A percentile compares a stretch with the other conserved stretches of the same genome.
Evolutionary conservation across 345 rosid genomes (phyloP).

Genomic region (Salix dunnii): DNA sequence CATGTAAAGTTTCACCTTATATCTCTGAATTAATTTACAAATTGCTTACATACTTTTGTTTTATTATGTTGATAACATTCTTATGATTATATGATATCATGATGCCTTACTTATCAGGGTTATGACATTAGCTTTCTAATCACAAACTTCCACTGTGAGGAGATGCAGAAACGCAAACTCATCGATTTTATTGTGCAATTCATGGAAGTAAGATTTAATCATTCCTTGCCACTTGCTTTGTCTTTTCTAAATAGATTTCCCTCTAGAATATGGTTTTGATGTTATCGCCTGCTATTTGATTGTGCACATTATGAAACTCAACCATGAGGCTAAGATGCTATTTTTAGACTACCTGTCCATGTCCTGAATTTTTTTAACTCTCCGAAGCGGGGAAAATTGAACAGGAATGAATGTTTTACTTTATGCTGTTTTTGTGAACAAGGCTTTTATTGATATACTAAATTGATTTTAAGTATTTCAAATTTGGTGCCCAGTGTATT

Average conservation of each 20-base stretch:
- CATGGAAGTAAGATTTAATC: constrained; percentile 77
- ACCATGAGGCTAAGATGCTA: background rate
- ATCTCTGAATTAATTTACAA: too few species aligned
- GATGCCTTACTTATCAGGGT: constrained; percentile 53
- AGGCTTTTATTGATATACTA: too few species aligned
- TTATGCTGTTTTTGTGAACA: too few species aligned
- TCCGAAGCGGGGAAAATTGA: too few species aligned
- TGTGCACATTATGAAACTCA: background rate
- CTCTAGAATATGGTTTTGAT: background rate
- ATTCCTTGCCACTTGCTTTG: background rate
- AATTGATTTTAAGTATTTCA: too few species aligned
- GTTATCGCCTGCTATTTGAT: background rate
- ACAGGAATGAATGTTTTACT: too few species aligned
- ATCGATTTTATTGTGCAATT: constrained; percentile 95
- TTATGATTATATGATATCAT: background rate
- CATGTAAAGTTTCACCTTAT: background rate
- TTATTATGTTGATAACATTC: background rate
- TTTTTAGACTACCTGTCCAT: too few species aligned
- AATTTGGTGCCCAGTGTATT: background rate
- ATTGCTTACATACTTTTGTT: background rate
- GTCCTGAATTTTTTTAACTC: too few species aligned
- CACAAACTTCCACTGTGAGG: constrained; percentile 95
- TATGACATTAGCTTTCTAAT: constrained; percentile 96
- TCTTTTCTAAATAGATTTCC: background rate
- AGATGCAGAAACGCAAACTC: constrained; percentile 95